Evolutionary conservation across 345 rosid species (phyloP).

Genomic region (Eucalyptus guilfoylei): DNA sequence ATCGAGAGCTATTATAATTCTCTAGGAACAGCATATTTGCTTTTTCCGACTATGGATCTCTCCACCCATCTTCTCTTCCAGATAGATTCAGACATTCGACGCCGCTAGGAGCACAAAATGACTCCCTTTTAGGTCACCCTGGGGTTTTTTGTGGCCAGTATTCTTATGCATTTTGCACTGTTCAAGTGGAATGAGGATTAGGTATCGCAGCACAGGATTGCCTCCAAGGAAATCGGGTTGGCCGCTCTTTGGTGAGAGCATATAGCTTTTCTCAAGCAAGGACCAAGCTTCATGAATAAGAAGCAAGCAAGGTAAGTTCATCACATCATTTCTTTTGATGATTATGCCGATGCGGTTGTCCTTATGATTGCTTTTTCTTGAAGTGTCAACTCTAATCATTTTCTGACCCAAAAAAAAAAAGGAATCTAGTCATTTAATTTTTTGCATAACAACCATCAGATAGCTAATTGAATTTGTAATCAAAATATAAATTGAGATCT

Average conservation of each 20-base stretch:
- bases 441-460: background rate
- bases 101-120: background rate
- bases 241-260: conserved; percentile 26
- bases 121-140: background rate
- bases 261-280: conserved; percentile 19
- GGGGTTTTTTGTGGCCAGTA: background rate
- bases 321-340: background rate
- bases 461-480: background rate
- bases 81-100: background rate
- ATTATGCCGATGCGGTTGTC: background rate
- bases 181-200: conserved; percentile 7
- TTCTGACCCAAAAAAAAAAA: background rate
- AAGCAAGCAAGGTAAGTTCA: conserved; percentile 13
- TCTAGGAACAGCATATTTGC: background rate
- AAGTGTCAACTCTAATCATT: background rate
- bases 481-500: background rate
- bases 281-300: conserved; percentile 17
- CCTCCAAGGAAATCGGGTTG: conserved; percentile 25
- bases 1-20: background rate
- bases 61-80: background rate
- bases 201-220: conserved; percentile 12
- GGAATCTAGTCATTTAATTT: background rate
- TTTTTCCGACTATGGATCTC: background rate
- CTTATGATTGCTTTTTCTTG: background rate
- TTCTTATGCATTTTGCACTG: conserved; percentile 4